Evolutionary conservation across 768 basidiomycete species (phyloP), one percentile per base, ranked within the genome.

Genomic region (Lenzites betulinus): DNA sequence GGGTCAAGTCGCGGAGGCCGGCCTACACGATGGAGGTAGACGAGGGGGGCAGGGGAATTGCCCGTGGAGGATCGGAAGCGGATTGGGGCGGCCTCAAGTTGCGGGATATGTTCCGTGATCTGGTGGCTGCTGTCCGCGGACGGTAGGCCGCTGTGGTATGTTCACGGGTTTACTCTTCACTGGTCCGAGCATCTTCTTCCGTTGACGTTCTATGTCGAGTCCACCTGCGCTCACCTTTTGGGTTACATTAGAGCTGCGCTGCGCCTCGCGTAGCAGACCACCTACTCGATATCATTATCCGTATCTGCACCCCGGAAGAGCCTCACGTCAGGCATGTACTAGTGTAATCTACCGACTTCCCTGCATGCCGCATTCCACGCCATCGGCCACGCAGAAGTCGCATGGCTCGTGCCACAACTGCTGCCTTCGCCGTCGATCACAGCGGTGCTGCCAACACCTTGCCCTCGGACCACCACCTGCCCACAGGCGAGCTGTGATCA

Each of bases 31-130:
- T n/a, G 44, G 51, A 48, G 15, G 64, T 60, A 20, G 62, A 66
- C 28, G 47, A 28, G 11, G 62, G 59, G 8, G 57, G 58, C 16
- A 64, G 66, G 16, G 53, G 58, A 9, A 11, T n/a, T 4, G 20
- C 22, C n/a, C 39, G 48, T 1, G 64, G 50, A 15, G 47, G 44
- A 3, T 48, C 51, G 7, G 60, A 36, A 7, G 39, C 22, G 25
- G 60, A 35, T 23, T 43, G 58, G 44, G 58, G 58, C 18, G 42
- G 41, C 28, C 55, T 69, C 64, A 58, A 68, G 33, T 53, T 77
- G 43, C 66, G 71, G 46, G 67, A 66, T 49, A 57, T 74, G 65
- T 51, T 77, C 56, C 60, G 70, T 38, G 67, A 66, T 35, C 68
- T 73, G 72, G 54, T 74, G 51, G 49, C 58, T 26, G 58, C 61